Percentiles rank a stretch among this genome's conserved stretches.
These are phyloP conservation scores for Guadua angustifolia DNA, from an alignment of 176 grass and related monocot genomes.

Conservation along the genomic window DNA sequence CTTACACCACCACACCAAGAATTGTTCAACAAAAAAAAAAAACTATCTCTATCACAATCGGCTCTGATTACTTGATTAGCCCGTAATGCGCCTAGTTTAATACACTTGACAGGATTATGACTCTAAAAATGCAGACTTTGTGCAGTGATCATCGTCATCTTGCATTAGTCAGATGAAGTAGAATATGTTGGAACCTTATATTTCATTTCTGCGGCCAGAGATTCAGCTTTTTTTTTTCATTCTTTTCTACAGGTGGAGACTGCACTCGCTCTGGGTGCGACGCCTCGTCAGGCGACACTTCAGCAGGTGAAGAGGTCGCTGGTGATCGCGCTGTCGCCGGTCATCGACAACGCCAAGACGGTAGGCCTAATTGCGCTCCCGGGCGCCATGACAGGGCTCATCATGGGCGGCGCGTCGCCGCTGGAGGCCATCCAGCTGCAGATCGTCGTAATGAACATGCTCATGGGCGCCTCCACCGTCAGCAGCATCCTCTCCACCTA, in stretches of 20 bases:
- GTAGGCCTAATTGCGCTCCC: constrained; percentile 77
- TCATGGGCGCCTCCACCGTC: constrained; percentile 75
- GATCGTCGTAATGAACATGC: constrained; percentile 89
- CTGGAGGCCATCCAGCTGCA: constrained; percentile 83
- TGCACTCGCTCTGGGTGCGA: constrained; percentile 76
- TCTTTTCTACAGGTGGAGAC: constrained; percentile 70
- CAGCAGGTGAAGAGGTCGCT: constrained; percentile 68
- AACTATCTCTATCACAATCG: background rate
- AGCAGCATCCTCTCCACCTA: constrained; percentile 84
- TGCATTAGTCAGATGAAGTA: too few relatives aligned
- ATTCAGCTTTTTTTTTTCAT: background rate
- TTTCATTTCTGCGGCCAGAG: background rate
- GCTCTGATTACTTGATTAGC: background rate
- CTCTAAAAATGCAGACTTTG: background rate
- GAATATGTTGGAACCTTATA: too few relatives aligned
- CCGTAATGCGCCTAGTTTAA: too few relatives aligned
- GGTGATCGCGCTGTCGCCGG: constrained; percentile 61
- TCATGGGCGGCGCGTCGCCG: constrained; percentile 82
- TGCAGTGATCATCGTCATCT: background rate
- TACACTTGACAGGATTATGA: too few relatives aligned
- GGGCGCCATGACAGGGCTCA: constrained; percentile 78
- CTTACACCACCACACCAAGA: too few relatives aligned
- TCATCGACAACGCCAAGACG: constrained; percentile 76
- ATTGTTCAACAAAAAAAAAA: too few relatives aligned
- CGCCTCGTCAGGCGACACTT: constrained; percentile 76